phyloP scores from a whole-genome alignment of 768 basidiomycete genomes.

The Podaxis sp. region DNA sequence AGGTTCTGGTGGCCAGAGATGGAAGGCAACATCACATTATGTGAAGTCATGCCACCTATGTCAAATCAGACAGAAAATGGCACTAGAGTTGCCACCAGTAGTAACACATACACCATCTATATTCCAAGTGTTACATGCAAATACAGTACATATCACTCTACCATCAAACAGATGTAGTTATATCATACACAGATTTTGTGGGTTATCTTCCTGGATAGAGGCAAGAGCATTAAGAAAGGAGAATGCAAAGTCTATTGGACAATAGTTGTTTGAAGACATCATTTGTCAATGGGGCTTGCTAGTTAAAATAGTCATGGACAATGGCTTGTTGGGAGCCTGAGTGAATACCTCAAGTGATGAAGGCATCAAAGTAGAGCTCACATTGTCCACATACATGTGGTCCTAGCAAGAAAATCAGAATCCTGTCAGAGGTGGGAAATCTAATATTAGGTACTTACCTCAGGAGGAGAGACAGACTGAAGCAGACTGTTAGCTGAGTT shows the following conservation, averaged over 20 bases:
- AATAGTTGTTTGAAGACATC: constrained; percentile 30
- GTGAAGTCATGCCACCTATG: constrained; percentile 25
- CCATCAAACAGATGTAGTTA: constrained; percentile 21
- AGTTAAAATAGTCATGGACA: constrained; percentile 40
- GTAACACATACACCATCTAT: constrained; percentile 22
- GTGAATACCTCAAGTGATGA: too few relatives aligned
- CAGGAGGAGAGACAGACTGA: too few relatives aligned
- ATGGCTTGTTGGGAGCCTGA: too few relatives aligned
- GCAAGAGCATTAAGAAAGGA: constrained; percentile 22
- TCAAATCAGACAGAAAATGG: constrained; percentile 22
- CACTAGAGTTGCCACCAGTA: constrained; percentile 20
- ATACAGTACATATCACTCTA: constrained; percentile 24
- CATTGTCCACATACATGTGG: too few relatives aligned
- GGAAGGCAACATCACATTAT: constrained; percentile 23
- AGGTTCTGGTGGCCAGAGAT: too few relatives aligned
- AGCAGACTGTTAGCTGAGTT: too few relatives aligned
- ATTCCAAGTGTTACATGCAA: constrained; percentile 25
- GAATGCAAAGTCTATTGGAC: constrained; percentile 19
- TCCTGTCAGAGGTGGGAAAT: too few relatives aligned
- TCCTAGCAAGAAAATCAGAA: too few relatives aligned
- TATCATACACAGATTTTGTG: constrained; percentile 24
- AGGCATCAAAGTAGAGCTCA: too few relatives aligned
- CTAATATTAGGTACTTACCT: too few relatives aligned
- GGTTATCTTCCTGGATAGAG: constrained; percentile 23
- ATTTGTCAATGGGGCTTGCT: constrained; percentile 39